Evolutionary conservation across 2,329 filamentous ascomycete genomes (phyloP).

Genomic region (Hymenoscyphus fraxineus): DNA sequence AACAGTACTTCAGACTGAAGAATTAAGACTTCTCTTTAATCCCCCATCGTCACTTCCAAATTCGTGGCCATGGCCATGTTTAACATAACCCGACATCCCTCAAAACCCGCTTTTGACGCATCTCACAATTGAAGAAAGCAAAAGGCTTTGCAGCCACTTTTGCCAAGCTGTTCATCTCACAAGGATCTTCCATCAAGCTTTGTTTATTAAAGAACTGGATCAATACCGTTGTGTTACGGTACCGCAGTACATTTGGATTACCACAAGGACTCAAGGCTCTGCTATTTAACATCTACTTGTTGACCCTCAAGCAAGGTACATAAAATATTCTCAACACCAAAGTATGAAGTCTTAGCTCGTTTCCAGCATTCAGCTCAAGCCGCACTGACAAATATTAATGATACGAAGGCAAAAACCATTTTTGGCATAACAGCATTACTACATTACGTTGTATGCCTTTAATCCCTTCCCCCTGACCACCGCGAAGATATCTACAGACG

Average conservation of each 20-base stretch:
- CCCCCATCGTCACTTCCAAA: not conserved
- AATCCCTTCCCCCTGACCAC: not conserved
- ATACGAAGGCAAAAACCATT: slow-evolving; percentile 20
- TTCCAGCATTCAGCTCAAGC: slow-evolving; percentile 16
- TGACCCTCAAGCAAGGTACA: slow-evolving; percentile 51
- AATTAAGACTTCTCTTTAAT: slow-evolving; percentile 22
- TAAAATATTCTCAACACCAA: slow-evolving; percentile 23
- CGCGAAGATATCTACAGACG: slow-evolving; percentile 11
- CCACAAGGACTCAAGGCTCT: slow-evolving; percentile 56
- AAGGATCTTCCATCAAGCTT: slow-evolving; percentile 63
- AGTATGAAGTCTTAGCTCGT: slow-evolving; percentile 12
- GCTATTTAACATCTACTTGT: slow-evolving; percentile 62
- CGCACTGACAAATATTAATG: slow-evolving; percentile 20
- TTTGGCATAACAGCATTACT: slow-evolving; percentile 17
- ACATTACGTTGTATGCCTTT: slow-evolving; percentile 24
- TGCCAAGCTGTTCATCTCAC: slow-evolving; percentile 67
- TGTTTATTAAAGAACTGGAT: slow-evolving; percentile 58
- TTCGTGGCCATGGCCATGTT: slow-evolving; percentile 15
- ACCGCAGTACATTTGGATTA: slow-evolving; percentile 38
- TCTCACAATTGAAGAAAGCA: slow-evolving; percentile 23
- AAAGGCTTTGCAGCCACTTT: slow-evolving; percentile 66
- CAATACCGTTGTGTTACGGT: slow-evolving; percentile 50
- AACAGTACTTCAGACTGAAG: slow-evolving; percentile 19
- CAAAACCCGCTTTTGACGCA: slow-evolving; percentile 10
- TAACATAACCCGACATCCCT: slow-evolving; percentile 5